Conservation (phyloP, 2,329 filamentous ascomycete species). For the Aspergillus versicolor region DNA sequence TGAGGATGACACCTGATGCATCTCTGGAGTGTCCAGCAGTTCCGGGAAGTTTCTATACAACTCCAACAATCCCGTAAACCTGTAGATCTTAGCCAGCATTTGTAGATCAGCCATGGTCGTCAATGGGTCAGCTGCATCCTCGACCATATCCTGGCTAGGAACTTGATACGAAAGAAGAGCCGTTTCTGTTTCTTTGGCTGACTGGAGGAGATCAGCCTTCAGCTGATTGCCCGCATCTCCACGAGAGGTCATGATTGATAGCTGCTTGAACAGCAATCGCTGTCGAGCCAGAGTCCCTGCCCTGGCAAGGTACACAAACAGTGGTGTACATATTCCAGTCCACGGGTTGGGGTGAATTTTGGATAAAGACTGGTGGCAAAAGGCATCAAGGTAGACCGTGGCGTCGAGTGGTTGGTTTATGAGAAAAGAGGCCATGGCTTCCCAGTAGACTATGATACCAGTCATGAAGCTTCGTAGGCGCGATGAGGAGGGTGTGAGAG, state of each 20-base stretch:
- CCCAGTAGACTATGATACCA: neutral
- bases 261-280: neutral
- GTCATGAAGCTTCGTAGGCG: neutral
- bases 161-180: neutral
- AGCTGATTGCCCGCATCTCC: neutral
- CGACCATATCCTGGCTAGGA: neutral
- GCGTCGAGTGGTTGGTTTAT: neutral
- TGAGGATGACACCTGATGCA: too few species aligned
- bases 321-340: conserved; percentile 1
- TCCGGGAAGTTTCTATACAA: conserved; percentile 5
- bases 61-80: neutral
- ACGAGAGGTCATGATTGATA: neutral
- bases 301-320: conserved; percentile 8
- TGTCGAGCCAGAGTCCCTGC: conserved; percentile 1
- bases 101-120: neutral
- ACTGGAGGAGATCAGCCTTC: neutral
- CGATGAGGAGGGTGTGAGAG: too few species aligned
- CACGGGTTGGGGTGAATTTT: neutral
- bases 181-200: neutral
- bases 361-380: neutral
- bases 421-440: neutral
- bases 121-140: neutral
- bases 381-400: neutral
- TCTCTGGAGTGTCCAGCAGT: neutral
- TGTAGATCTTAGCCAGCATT: neutral